Percentiles rank a stretch among this genome's conserved stretches.
phyloP scores from a whole-genome alignment of 352 stramenopile genomes.

The Globisporangium parvum region DNA sequence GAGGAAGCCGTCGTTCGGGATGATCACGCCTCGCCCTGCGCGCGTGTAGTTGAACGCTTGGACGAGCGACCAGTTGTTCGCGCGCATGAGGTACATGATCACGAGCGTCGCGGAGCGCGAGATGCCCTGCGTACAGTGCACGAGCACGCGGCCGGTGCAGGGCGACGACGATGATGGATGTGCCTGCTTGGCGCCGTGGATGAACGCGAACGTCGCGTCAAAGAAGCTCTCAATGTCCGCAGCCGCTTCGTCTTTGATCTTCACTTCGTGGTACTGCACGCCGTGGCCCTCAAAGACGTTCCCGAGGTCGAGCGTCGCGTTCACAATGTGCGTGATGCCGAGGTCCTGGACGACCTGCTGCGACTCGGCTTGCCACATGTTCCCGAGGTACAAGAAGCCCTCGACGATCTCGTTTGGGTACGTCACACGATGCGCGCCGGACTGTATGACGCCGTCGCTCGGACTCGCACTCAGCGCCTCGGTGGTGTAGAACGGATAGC shows the following conservation, averaged over 20 bases:
- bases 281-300: constrained; percentile 45
- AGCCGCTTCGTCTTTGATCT: constrained; percentile 36
- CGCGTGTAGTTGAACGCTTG: constrained; percentile 55
- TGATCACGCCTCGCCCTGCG: constrained; percentile 38
- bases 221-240: constrained; percentile 45
- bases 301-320: constrained; percentile 46
- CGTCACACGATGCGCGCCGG: constrained; percentile 30
- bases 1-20: constrained; percentile 62
- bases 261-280: constrained; percentile 57
- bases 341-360: constrained; percentile 46
- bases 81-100: constrained; percentile 65
- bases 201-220: constrained; percentile 40
- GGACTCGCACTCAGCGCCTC: constrained; percentile 8
- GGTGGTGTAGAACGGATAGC: constrained; percentile 71
- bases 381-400: constrained; percentile 62
- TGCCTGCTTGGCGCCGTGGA: constrained; percentile 19
- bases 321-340: constrained; percentile 70
- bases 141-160: constrained; percentile 35
- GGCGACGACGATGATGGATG: background rate
- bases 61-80: constrained; percentile 44
- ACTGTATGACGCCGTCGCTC: constrained; percentile 19
- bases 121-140: constrained; percentile 72
- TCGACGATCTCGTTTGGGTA: constrained; percentile 72
- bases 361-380: constrained; percentile 66
- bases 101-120: constrained; percentile 64